These are phyloP conservation scores for Tuber umbilicatum DNA, from an alignment of 495 filamentous ascomycete species.

Conservation along the genomic window DNA sequence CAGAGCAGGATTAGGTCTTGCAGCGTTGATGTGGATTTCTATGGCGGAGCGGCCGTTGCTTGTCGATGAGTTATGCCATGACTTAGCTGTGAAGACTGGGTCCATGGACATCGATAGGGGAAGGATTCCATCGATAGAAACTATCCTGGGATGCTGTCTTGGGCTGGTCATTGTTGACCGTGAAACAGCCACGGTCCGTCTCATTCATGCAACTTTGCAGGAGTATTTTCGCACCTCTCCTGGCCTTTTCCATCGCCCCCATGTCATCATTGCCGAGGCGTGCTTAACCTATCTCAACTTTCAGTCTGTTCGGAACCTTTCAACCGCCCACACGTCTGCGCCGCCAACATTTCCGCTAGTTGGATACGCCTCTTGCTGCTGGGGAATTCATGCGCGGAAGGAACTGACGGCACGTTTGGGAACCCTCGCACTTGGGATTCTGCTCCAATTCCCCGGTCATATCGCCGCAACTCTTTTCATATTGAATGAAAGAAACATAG, in stretches of 20 bases:
- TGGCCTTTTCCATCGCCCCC: background rate
- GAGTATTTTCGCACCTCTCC: background rate
- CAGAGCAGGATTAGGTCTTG: background rate
- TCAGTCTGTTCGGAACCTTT: background rate
- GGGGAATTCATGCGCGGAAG: background rate
- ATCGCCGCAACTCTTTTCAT: background rate
- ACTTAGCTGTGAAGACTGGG: background rate
- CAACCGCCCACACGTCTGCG: background rate
- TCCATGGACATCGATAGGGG: background rate
- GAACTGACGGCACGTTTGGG: background rate
- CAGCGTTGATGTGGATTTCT: background rate
- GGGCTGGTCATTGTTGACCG: background rate
- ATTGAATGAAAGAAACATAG: background rate
- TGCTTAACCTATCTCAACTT: background rate
- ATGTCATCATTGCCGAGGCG: background rate
- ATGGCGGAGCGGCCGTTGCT: background rate
- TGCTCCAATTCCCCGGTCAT: background rate
- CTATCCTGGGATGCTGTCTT: background rate
- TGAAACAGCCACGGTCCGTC: background rate
- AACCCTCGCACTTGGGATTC: background rate
- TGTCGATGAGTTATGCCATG: background rate
- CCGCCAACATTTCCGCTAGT: background rate
- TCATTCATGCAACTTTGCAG: background rate
- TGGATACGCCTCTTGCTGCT: background rate
- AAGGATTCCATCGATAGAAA: background rate